Percentiles rank a stretch among this genome's conserved stretches.
These are phyloP conservation scores for Citrus australasica DNA, from an alignment of 345 rosid species.

Conservation along the genomic window DNA sequence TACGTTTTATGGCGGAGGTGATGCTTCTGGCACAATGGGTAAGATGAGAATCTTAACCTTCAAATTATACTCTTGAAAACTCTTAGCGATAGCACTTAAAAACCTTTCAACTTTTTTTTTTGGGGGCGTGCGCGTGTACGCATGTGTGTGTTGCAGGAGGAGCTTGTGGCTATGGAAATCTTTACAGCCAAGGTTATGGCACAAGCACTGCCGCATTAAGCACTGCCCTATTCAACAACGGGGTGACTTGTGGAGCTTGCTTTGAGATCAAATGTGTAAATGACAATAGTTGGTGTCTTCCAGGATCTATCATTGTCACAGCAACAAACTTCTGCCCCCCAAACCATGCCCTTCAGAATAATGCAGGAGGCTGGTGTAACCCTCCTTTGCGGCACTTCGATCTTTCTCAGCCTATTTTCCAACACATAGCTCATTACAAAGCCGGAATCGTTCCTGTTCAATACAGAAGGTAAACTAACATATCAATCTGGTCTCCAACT, in stretches of 20 bases:
- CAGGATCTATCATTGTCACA: constrained; percentile 30
- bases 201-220: constrained; percentile 27
- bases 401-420: constrained; percentile 37
- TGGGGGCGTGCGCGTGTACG: accelerated
- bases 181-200: constrained; percentile 29
- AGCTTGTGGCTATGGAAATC: constrained; percentile 32
- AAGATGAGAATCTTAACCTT: constrained; percentile 2
- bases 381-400: constrained; percentile 33
- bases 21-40: constrained; percentile 53
- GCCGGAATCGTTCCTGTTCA: constrained; percentile 36
- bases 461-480: constrained; percentile 24
- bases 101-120: not conserved
- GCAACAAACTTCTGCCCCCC: constrained; percentile 46
- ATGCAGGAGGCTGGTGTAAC: constrained; percentile 40
- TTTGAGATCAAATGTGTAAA: constrained; percentile 33
- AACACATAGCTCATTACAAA: constrained; percentile 30
- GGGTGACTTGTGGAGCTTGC: constrained; percentile 34
- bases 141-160: constrained; percentile 11
- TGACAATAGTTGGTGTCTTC: constrained; percentile 29
- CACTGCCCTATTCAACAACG: constrained; percentile 31
- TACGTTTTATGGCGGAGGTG: constrained; percentile 45
- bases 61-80: not conserved
- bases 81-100: not conserved
- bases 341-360: constrained; percentile 26
- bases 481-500: too few species aligned